Conservation (phyloP, 257 asterid species). For the Marsdenia floribunda region DNA sequence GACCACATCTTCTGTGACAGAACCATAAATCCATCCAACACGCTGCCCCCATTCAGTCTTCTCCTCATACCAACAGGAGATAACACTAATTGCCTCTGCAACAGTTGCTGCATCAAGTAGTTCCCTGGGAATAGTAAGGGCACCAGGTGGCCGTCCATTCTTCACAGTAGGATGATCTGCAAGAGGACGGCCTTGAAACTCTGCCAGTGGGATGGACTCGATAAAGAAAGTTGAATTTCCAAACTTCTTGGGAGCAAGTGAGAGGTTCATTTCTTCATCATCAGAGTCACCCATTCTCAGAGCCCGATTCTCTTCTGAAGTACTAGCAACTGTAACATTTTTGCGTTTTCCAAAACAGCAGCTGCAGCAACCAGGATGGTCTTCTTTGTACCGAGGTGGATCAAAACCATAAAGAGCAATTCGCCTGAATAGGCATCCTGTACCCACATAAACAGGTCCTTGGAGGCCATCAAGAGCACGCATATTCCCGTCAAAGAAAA, state of each 20-base stretch:
- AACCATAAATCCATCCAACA: constrained; percentile 73
- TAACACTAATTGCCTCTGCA: constrained; percentile 68
- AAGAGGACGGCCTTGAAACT: constrained; percentile 66
- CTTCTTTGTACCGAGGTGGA: constrained; percentile 66
- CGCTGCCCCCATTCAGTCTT: constrained; percentile 74
- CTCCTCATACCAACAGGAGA: constrained; percentile 75
- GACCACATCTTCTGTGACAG: constrained; percentile 71
- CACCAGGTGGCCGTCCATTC: constrained; percentile 65
- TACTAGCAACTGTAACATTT: constrained; percentile 15
- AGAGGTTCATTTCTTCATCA: constrained; percentile 52
- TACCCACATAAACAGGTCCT: constrained; percentile 71
- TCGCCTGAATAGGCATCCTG: constrained; percentile 65
- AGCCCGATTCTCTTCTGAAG: constrained; percentile 50
- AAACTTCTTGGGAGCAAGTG: constrained; percentile 50
- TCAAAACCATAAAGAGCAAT: constrained; percentile 69
- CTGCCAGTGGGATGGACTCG: constrained; percentile 69
- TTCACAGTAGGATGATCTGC: constrained; percentile 72
- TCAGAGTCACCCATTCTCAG: constrained; percentile 58
- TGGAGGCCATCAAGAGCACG: constrained; percentile 77
- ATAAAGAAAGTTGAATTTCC: constrained; percentile 59
- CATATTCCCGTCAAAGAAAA: constrained; percentile 72
- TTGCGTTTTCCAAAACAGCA: constrained; percentile 43
- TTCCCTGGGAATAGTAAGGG: constrained; percentile 58
- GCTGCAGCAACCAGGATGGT: constrained; percentile 37
- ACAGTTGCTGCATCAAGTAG: constrained; percentile 64